These are phyloP conservation scores for Hordeum pubiflorum DNA, from an alignment of 202 grass and related monocot species.

Conservation along the genomic window DNA sequence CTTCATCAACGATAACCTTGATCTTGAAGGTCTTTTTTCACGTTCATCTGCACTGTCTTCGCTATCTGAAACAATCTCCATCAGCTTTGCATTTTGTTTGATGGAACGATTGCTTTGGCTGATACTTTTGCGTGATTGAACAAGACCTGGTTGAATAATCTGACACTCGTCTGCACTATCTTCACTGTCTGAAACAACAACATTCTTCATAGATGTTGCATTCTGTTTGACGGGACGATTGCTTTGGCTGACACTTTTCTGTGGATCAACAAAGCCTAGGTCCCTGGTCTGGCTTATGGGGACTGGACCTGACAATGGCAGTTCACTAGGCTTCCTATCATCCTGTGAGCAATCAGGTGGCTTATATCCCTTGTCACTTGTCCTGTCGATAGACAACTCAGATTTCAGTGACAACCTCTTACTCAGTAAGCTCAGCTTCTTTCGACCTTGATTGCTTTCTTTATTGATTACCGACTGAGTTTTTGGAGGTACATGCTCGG, in stretches of 20 bases:
- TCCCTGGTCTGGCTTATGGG: background rate
- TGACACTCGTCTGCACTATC: slow-evolving; percentile 52
- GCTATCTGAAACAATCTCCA: slow-evolving; percentile 13
- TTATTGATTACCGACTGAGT: slow-evolving; percentile 8
- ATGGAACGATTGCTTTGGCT: background rate
- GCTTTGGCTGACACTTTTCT: slow-evolving; percentile 17
- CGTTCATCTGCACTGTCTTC: background rate
- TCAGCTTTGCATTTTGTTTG: background rate
- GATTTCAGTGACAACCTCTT: slow-evolving; percentile 49
- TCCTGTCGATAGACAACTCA: slow-evolving; percentile 2
- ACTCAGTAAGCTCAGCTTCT: slow-evolving; percentile 43
- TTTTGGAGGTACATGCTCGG: background rate
- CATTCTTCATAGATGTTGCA: slow-evolving; percentile 3
- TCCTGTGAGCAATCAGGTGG: background rate
- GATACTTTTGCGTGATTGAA: slow-evolving; percentile 12
- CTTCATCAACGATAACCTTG: slow-evolving; percentile 46
- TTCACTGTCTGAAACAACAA: slow-evolving; percentile 69
- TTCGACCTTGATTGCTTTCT: slow-evolving; percentile 37
- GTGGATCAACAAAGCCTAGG: background rate
- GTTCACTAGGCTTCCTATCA: slow-evolving; percentile 12
- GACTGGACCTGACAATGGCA: background rate
- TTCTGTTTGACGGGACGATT: slow-evolving; percentile 14
- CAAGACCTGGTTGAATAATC: background rate
- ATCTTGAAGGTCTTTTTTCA: slow-evolving; percentile 38
- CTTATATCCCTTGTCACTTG: slow-evolving; percentile 31